phyloP scores from a whole-genome alignment of 768 basidiomycete species.

The Hemileccinum impolitum region DNA sequence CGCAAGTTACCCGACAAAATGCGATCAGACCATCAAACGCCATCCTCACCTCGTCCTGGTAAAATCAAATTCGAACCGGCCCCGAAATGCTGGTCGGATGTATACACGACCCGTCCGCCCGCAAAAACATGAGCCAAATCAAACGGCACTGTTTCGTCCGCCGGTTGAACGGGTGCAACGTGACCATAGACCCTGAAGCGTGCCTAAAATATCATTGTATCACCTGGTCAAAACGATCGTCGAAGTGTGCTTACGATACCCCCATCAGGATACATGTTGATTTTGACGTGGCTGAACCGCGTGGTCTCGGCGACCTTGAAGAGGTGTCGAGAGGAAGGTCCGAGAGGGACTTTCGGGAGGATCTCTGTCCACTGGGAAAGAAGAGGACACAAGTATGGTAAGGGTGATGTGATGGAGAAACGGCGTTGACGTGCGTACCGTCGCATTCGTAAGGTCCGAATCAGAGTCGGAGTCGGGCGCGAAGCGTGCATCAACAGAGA shows the following conservation, averaged over 20 bases:
- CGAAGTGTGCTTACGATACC: constrained; percentile 63
- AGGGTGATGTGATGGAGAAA: not conserved
- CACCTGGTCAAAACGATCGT: not conserved
- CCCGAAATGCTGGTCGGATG: constrained; percentile 95
- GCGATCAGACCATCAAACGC: not conserved
- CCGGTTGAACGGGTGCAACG: constrained; percentile 63
- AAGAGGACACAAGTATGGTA: not conserved
- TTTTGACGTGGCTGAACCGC: constrained; percentile 74
- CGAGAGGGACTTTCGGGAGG: constrained; percentile 70
- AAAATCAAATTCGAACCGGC: constrained; percentile 87
- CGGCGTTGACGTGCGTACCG: constrained; percentile 40
- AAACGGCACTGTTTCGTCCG: constrained; percentile 46
- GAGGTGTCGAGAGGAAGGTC: constrained; percentile 84
- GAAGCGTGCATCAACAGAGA: constrained; percentile 64
- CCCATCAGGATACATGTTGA: constrained; percentile 96
- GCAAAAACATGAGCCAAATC: constrained; percentile 91
- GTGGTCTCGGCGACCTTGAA: constrained; percentile 64
- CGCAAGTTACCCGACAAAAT: not conserved
- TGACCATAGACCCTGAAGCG: constrained; percentile 90
- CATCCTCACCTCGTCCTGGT: constrained; percentile 73
- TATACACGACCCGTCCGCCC: constrained; percentile 79
- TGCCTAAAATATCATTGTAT: constrained; percentile 47
- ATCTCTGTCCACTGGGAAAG: constrained; percentile 70
- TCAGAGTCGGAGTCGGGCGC: constrained; percentile 43
- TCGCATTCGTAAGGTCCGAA: constrained; percentile 41